These are phyloP conservation scores for Amborella trichopoda DNA, from an alignment of 164 flowering plant species.

Conservation along the genomic window DNA sequence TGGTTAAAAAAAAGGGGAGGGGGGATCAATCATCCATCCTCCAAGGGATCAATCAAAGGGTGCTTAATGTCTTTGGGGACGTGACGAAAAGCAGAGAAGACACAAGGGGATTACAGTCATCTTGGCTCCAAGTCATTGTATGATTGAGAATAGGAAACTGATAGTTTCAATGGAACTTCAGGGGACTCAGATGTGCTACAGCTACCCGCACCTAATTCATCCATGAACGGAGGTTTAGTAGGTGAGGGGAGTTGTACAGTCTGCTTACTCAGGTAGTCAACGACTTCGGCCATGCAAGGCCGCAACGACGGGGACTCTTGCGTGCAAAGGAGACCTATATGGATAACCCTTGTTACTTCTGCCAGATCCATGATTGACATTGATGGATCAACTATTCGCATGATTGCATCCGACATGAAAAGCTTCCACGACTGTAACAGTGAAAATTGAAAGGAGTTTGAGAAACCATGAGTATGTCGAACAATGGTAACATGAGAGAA, in stretches of 20 bases:
- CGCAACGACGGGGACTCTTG: constrained; percentile 57
- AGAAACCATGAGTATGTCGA: background rate
- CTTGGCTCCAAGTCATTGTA: no score
- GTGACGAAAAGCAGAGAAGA: no score
- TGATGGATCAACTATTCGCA: constrained; percentile 26
- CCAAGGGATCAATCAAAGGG: no score
- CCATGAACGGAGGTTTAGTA: constrained; percentile 59
- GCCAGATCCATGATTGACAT: constrained; percentile 18
- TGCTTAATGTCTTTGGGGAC: no score
- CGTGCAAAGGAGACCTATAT: constrained; percentile 70
- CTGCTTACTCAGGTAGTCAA: constrained; percentile 46
- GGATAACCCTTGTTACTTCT: constrained; percentile 37
- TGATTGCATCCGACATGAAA: constrained; percentile 18
- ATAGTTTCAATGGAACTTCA: no score
- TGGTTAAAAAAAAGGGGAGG: no score
- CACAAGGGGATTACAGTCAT: no score
- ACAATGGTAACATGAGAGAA: background rate
- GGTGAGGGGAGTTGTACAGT: constrained; percentile 52
- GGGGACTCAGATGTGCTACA: no score
- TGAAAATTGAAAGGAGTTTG: background rate
- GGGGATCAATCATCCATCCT: no score
- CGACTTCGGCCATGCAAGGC: constrained; percentile 59
- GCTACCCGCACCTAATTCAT: no score
- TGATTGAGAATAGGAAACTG: no score
- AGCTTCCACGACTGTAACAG: constrained; percentile 55